Conservation (phyloP, 768 basidiomycete species). For the Russula olivacea region DNA sequence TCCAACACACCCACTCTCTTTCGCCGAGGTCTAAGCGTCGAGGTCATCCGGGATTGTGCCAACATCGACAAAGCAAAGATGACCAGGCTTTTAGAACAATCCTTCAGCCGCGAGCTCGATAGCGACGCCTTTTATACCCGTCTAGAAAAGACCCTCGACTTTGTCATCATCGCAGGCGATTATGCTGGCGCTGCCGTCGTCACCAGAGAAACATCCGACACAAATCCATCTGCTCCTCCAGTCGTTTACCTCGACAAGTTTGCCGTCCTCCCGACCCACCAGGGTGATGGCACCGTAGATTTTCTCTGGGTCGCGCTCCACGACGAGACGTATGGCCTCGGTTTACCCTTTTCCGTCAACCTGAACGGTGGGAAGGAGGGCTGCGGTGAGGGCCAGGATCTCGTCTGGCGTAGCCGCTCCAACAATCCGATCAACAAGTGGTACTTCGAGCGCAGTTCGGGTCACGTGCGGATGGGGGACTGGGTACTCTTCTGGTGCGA, state of each 20-base stretch:
- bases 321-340: constrained; percentile 96
- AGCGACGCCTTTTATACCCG: constrained; percentile 71
- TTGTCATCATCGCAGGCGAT: constrained; percentile 89
- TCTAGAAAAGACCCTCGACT: constrained; percentile 74
- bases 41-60: constrained; percentile 62
- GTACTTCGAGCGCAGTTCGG: constrained; percentile 96
- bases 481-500: constrained; percentile 99
- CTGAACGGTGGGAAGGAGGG: constrained; percentile 92
- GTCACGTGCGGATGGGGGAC: constrained; percentile 75
- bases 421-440: constrained; percentile 98
- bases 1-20: constrained; percentile 90
- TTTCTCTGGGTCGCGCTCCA: constrained; percentile 98
- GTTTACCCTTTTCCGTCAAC: constrained; percentile 88
- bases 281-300: constrained; percentile 98
- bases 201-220: constrained; percentile 47
- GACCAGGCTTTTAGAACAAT: constrained; percentile 78
- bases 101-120: constrained; percentile 73
- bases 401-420: constrained; percentile 91
- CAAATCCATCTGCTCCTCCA: constrained; percentile 42
- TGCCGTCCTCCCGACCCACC: constrained; percentile 88
- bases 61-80: constrained; percentile 73
- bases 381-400: constrained; percentile 81
- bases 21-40: constrained; percentile 81
- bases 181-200: constrained; percentile 94
- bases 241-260: constrained; percentile 98